Conservation (phyloP, 176 grass and related monocot species). For the Puccinellia tenuiflora region DNA sequence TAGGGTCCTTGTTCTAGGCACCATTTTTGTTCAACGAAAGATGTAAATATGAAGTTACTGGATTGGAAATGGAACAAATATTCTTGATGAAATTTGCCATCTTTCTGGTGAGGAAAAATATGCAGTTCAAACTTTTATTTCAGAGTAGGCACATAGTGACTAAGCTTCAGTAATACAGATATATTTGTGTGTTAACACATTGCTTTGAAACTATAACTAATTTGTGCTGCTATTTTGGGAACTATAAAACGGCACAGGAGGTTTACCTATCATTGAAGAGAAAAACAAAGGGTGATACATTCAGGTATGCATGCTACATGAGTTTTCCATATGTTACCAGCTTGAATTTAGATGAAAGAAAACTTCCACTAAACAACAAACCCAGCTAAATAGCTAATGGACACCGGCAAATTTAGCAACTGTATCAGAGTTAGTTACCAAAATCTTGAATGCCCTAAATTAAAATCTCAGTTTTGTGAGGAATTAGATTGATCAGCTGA, state of each 20-base stretch:
- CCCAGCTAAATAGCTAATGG: background rate
- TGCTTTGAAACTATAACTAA: background rate
- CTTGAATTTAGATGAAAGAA: background rate
- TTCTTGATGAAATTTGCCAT: background rate
- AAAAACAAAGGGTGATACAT: background rate
- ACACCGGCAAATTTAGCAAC: background rate
- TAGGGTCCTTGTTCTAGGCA: background rate
- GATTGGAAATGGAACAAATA: background rate
- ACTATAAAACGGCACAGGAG: background rate
- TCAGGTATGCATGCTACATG: background rate
- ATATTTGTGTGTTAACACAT: background rate
- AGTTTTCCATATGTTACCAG: background rate
- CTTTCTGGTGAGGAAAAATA: background rate
- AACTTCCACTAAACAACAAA: background rate
- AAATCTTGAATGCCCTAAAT: too few species aligned
- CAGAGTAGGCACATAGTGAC: background rate
- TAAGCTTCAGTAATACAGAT: background rate
- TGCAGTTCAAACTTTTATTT: background rate
- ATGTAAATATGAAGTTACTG: background rate
- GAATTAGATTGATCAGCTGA: too few species aligned
- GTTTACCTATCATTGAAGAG: background rate
- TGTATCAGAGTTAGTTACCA: background rate
- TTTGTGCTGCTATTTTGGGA: background rate
- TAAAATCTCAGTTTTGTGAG: too few species aligned
- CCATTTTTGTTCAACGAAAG: background rate